phyloP scores from a whole-genome alignment of 495 filamentous ascomycete genomes.

The Tuber melanosporum region DNA sequence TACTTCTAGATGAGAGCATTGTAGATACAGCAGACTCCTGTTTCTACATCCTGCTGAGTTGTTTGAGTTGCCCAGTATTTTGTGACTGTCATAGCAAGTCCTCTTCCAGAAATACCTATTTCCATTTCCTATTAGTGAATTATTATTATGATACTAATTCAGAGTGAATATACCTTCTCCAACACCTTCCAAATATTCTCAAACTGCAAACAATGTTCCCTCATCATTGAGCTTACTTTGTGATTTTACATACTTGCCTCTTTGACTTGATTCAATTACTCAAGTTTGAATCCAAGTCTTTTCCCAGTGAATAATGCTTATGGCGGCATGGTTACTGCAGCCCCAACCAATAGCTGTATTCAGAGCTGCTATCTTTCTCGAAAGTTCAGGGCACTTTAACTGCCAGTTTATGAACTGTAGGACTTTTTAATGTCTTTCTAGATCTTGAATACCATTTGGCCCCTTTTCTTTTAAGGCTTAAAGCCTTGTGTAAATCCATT shows the following conservation, averaged over 20 bases:
- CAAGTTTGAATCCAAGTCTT: background rate
- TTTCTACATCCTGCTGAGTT: background rate
- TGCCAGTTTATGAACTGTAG: background rate
- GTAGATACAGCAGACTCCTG: background rate
- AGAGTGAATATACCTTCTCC: background rate
- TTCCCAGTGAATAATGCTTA: background rate
- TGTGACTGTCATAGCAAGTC: background rate
- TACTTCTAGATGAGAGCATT: background rate
- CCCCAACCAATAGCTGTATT: background rate
- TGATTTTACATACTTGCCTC: too few species aligned
- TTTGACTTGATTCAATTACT: too few species aligned
- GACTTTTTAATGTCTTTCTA: background rate
- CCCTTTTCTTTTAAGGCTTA: too few species aligned
- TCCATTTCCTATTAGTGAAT: background rate
- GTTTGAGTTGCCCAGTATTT: background rate
- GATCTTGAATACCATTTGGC: background rate
- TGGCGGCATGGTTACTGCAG: background rate
- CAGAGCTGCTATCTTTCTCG: too few species aligned
- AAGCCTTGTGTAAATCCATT: too few species aligned
- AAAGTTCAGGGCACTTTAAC: too few species aligned
- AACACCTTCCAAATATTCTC: too few species aligned
- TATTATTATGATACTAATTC: background rate
- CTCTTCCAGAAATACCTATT: background rate
- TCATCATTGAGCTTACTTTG: too few species aligned
- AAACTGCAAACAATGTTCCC: too few species aligned